phyloP scores from a whole-genome alignment of 2,329 filamentous ascomycete species.

The Aspergillus novoparasiticus region DNA sequence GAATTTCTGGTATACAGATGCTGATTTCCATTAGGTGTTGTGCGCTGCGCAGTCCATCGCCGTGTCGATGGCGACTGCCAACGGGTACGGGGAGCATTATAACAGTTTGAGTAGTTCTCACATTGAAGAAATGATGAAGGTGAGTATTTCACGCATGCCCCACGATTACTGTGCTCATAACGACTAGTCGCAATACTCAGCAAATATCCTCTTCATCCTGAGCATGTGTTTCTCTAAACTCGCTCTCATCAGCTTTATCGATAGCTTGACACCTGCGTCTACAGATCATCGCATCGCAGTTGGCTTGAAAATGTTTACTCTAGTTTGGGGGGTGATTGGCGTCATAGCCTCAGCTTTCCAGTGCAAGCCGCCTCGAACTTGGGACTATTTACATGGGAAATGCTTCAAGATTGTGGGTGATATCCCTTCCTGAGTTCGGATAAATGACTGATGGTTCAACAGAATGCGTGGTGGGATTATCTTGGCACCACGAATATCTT shows the following conservation, averaged over 20 bases:
- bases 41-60: constrained; percentile 26
- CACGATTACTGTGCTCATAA: background rate
- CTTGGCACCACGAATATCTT: constrained; percentile 30
- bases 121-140: constrained; percentile 24
- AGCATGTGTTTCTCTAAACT: constrained; percentile 28
- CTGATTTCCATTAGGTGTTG: constrained; percentile 8
- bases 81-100: constrained; percentile 27
- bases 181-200: constrained; percentile 25
- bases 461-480: constrained; percentile 30
- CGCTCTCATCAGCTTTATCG: constrained; percentile 28
- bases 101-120: constrained; percentile 11
- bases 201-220: constrained; percentile 25
- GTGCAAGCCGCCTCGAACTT: constrained; percentile 20
- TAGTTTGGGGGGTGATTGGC: constrained; percentile 19
- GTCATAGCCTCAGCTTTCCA: constrained; percentile 24
- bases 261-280: constrained; percentile 23
- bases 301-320: constrained; percentile 15
- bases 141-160: background rate
- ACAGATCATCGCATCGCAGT: constrained; percentile 21
- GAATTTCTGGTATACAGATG: background rate
- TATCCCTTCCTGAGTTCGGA: background rate
- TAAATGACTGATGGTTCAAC: background rate
- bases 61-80: constrained; percentile 23
- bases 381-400: constrained; percentile 23
- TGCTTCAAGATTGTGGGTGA: constrained; percentile 26